Base-by-base conservation (phyloP, 1,284 basidiomycete species). In the Vanrija sp. region DNA sequence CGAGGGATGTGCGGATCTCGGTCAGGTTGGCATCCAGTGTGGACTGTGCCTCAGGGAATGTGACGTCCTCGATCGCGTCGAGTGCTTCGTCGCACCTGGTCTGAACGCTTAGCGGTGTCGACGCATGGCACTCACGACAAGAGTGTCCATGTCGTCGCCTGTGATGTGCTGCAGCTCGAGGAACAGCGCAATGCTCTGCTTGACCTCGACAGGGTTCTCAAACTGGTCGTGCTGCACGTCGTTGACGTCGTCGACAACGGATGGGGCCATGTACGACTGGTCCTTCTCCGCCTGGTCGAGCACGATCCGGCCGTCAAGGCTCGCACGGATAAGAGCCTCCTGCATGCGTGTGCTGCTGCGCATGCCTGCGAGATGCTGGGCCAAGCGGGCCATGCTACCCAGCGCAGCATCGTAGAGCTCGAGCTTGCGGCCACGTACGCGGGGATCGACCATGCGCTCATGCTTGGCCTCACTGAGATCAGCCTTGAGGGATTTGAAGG, bases 331-430 rank as follows among this genome's bases (percentile, higher is more conserved):
- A 31, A 96, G 74, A 46, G 92, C 87, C 55, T 86, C 84, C 67
- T 95, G 91, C 25, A 96, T 72, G 27, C 84, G 81, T 3, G 87
- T 90, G 0, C 90, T 88, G 54, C 87, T 85, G 43, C 93, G 78
- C 53, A 96, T 77, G 19, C 92, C 90, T 48, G 87, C 91, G 39
- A 96, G 75, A 76, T 96, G 92, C 67, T 97, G 93, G 1, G 89
- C 93, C 4, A 97, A 81, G 16, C 89, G 79, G 56, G 88, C 92
- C 65, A 97, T 79, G 59, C 85, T 86, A 51, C 84, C 84, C 6
- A 95, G 85, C 0, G 88, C 88, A 55, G 89, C 87, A 59, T 89
- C 86, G 61, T 96, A 95, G 0, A 87, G 84, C 50, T 79, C 72
- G 38, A 80, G 74, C 14, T 80, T 76, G 23, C 77, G 61, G 1